Base-by-base conservation (phyloP, 805 yeast genomes). In the Ogataea minuta region DNA sequence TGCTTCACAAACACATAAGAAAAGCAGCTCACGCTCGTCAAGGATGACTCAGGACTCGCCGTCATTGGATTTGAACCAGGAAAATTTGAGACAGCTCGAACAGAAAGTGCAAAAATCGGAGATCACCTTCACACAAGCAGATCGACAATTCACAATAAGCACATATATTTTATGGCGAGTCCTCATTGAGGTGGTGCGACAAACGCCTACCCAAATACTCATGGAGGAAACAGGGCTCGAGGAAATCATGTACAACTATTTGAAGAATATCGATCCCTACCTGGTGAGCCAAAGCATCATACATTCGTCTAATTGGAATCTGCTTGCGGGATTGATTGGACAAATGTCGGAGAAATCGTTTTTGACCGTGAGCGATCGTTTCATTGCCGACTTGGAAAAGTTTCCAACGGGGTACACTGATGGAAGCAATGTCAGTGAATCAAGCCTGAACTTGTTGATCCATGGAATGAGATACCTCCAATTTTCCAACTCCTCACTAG, bases 81-180 rank as follows among this genome's bases (percentile, higher is more conserved):
- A 44, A 8, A 32, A 37, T 2, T 17, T 52, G 9, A 45, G 40
- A 19, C 50, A 41, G 25, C 40, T 60, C 11, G 61, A 61, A 34
- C 41, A 40, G 9, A 56, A 57, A 32, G 54, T 61, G 9, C 60
- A 57, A 34, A 61, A 58, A 31, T 74, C 87, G 1, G 73, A 79
- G 52, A 79, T 78, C 37, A 76, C 80, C 0, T 91, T 88, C 5
- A 76, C 87, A 4, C 87, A 83, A 51, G 91, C 95, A 0, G 97
- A 91, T 44, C 68, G 95, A 42, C 88, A 87, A 59, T 85, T 91
- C 9, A 66, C 90, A 34, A 87, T 93, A 3, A 81, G 93, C 42
- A 89, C 93, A 13, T 93, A 80, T 60, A 84, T 93, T 24, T 63
- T 93, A 12, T 91, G 97, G 62, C 75, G 99, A 30, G 98, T 90